phyloP scores from a whole-genome alignment of 306 rosid species.

The Sindora glabra region DNA sequence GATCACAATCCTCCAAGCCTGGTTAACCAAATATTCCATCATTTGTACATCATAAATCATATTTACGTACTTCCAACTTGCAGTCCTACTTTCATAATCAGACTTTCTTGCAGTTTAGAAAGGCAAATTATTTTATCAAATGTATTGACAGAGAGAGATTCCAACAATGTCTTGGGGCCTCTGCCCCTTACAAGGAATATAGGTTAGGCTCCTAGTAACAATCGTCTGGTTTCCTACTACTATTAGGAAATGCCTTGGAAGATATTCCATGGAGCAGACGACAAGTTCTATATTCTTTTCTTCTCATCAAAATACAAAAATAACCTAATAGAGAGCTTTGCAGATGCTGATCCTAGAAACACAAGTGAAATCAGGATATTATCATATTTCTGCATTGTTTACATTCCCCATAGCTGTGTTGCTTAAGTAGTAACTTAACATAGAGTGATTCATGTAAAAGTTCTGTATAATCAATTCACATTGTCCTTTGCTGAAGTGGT shows the following conservation, averaged over 20 bases:
- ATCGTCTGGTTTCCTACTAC: neutral
- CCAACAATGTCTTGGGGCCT: neutral
- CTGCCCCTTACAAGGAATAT: neutral
- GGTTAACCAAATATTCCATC: neutral
- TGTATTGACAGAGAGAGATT: neutral
- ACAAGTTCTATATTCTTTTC: too few relatives aligned
- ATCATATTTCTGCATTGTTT: too few relatives aligned
- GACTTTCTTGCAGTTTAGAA: neutral
- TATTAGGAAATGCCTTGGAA: neutral
- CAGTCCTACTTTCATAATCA: neutral
- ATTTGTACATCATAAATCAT: neutral
- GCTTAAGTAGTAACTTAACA: too few relatives aligned
- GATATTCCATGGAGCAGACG: too few relatives aligned
- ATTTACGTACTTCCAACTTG: neutral
- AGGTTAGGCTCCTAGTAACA: neutral
- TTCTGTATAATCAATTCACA: too few relatives aligned
- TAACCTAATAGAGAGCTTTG: too few relatives aligned
- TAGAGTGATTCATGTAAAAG: too few relatives aligned
- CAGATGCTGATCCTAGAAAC: too few relatives aligned
- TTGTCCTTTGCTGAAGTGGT: too few relatives aligned
- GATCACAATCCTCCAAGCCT: slow-evolving; percentile 79
- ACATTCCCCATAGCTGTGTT: too few relatives aligned
- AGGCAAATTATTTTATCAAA: neutral
- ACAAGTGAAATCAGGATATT: too few relatives aligned
- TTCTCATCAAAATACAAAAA: too few relatives aligned